A percentile compares a stretch with the other conserved stretches of the same genome.
Conservation (phyloP, 768 basidiomycete species). For the Mycena polygramma region DNA sequence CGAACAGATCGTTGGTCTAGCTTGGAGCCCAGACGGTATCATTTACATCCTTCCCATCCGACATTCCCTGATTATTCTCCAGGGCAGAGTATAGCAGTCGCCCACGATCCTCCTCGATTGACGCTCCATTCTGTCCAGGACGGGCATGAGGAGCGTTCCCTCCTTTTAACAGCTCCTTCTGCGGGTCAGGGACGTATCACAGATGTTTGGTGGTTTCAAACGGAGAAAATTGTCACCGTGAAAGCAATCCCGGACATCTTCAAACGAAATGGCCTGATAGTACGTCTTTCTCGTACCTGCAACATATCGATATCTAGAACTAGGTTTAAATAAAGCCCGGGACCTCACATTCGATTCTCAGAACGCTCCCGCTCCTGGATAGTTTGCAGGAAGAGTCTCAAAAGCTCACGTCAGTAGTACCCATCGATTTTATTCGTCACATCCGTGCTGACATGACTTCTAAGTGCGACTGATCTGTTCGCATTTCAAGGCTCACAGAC, state of each 20-base stretch:
- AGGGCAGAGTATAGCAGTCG: constrained; percentile 81
- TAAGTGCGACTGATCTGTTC: constrained; percentile 83
- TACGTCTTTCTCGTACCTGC: constrained; percentile 48
- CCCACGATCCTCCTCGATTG: constrained; percentile 76
- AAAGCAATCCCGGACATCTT: constrained; percentile 81
- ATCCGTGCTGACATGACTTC: constrained; percentile 33
- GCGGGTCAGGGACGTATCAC: constrained; percentile 49
- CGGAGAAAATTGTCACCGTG: constrained; percentile 54
- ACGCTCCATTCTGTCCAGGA: constrained; percentile 86
- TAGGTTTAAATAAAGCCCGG: constrained; percentile 75
- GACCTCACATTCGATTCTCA: constrained; percentile 79
- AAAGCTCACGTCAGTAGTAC: constrained; percentile 68
- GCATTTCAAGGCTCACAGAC: constrained; percentile 82
- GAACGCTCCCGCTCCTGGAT: constrained; percentile 79
- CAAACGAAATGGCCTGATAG: constrained; percentile 73
- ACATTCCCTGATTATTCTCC: constrained; percentile 26
- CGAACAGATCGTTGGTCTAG: constrained; percentile 69
- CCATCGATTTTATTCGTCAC: constrained; percentile 23
- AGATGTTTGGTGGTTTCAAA: constrained; percentile 82
- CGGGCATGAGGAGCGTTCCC: constrained; percentile 66
- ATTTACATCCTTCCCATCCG: constrained; percentile 20
- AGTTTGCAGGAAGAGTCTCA: constrained; percentile 75
- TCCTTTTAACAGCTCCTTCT: constrained; percentile 52
- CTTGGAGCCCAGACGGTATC: constrained; percentile 89
- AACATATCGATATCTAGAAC: constrained; percentile 25